Evolutionary conservation across 192 early-diverging fungal genomes (phyloP).

Genomic region (Entomortierella parvispora): DNA sequence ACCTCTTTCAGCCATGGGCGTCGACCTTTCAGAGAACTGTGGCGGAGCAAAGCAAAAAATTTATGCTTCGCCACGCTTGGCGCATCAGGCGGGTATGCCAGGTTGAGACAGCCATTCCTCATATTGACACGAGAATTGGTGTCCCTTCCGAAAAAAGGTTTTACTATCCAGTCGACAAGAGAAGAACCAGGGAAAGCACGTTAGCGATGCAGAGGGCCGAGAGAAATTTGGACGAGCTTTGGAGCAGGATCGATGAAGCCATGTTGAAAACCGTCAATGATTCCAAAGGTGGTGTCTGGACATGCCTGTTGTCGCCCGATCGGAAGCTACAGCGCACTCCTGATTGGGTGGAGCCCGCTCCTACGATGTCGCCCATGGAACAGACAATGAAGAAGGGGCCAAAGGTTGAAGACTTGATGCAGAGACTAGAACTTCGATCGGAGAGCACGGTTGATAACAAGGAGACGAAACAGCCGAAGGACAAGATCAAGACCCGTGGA

Average conservation of each 20-base stretch:
- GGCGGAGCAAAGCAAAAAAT: background rate
- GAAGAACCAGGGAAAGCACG: conserved; percentile 38
- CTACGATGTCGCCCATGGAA: no score
- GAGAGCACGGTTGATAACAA: no score
- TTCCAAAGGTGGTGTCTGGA: no score
- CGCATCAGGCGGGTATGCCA: conserved; percentile 17
- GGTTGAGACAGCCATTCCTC: conserved; percentile 12
- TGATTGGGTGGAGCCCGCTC: no score
- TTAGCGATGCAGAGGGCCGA: conserved; percentile 39
- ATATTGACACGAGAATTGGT: no score
- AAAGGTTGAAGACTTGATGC: no score
- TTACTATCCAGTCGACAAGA: conserved; percentile 31
- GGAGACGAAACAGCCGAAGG: no score
- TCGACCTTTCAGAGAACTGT: conserved; percentile 22
- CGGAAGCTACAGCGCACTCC: conserved; percentile 6
- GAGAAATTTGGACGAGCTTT: background rate
- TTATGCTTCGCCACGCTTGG: conserved; percentile 8
- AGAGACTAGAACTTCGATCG: no score
- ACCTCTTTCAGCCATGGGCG: conserved; percentile 33
- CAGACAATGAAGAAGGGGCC: no score
- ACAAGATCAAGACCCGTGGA: no score
- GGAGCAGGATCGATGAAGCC: no score
- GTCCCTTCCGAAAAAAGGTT: conserved; percentile 31
- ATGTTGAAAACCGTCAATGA: no score
- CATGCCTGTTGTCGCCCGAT: conserved; percentile 2